Evolutionary conservation across 129 eudicot genomes (phyloP).

Genomic region (Gnaphalium uliginosum): DNA sequence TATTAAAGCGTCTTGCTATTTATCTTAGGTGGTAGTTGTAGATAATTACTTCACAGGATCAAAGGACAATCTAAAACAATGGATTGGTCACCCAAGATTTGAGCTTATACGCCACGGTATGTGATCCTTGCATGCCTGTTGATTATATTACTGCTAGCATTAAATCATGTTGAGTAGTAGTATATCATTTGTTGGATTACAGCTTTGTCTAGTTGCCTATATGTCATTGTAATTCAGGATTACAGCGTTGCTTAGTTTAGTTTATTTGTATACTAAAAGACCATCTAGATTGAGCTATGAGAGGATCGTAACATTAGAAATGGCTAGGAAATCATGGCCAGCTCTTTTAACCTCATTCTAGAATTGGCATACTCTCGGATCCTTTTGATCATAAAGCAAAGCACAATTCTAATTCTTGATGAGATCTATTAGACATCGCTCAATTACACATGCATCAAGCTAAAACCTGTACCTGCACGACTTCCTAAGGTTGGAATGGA

Average conservation of each 20-base stretch:
- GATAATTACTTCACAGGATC: conserved; percentile 92
- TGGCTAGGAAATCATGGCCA: conserved; percentile 1
- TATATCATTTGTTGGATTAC: conserved; percentile 1
- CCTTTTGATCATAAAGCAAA: not conserved
- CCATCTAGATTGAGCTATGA: not conserved
- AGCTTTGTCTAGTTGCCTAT: not conserved
- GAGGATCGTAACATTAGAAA: conserved; percentile 1
- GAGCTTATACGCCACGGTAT: conserved; percentile 95
- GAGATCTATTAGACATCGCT: not conserved
- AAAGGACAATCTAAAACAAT: conserved; percentile 77
- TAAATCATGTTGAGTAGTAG: not conserved
- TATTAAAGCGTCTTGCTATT: not conserved
- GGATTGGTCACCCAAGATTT: conserved; percentile 94
- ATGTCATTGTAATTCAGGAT: conserved; percentile 5
- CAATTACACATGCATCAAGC: not conserved
- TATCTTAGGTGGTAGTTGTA: conserved; percentile 73
- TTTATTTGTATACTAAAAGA: not conserved
- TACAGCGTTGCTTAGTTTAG: not conserved
- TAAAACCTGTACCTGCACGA: not conserved
- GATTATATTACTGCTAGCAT: conserved; percentile 1
- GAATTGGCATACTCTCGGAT: not conserved
- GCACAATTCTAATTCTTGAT: not conserved
- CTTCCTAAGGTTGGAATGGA: not conserved
- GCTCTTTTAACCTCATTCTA: not conserved
- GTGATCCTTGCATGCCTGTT: conserved; percentile 14